Conservation (phyloP, 345 rosid species). For the Stellera chamaejasme region DNA sequence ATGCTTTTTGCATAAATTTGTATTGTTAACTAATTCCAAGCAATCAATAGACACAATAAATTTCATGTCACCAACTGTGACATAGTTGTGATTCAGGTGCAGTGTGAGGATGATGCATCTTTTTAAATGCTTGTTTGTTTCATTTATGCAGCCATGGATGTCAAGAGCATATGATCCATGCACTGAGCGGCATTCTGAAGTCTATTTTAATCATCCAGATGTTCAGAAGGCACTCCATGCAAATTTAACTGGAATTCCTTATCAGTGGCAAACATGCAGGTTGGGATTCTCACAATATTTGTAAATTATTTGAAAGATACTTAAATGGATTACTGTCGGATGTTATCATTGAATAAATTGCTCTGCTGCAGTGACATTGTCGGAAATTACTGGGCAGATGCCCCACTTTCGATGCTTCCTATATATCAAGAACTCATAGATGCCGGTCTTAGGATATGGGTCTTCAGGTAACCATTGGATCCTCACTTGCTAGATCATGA, state of each 20-base stretch:
- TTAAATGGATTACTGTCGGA: neutral
- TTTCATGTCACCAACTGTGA: too few relatives aligned
- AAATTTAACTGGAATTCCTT: conserved; percentile 59
- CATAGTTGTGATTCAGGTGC: too few relatives aligned
- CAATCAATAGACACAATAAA: too few relatives aligned
- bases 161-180: conserved; percentile 97
- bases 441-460: conserved; percentile 81
- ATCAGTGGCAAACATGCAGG: conserved; percentile 93
- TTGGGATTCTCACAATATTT: conserved; percentile 1
- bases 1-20: too few relatives aligned
- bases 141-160: conserved; percentile 75
- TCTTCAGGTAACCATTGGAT: conserved; percentile 44
- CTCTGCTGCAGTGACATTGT: conserved; percentile 44
- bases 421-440: conserved; percentile 80
- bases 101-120: neutral
- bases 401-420: conserved; percentile 93
- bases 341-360: neutral
- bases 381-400: conserved; percentile 68
- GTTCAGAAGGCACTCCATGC: conserved; percentile 97
- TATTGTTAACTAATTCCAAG: too few relatives aligned
- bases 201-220: conserved; percentile 77
- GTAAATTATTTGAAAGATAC: neutral
- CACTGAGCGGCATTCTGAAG: conserved; percentile 66
- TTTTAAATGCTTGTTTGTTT: neutral
- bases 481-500: neutral